Conservation (phyloP, 257 asterid genomes). For the Eustoma russellianum region DNA sequence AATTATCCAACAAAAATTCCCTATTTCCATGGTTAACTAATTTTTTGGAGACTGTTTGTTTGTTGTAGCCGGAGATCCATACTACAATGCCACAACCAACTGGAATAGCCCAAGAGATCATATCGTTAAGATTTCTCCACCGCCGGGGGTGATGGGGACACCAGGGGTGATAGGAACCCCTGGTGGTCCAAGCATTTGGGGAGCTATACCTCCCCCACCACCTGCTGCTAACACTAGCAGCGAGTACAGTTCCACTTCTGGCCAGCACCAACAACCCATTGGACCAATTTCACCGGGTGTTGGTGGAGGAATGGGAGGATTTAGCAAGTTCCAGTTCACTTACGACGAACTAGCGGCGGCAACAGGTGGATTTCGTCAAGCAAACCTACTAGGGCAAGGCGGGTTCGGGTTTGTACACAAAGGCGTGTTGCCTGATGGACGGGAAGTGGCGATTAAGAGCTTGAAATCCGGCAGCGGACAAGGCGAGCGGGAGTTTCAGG, state of each 20-base stretch:
- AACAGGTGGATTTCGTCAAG: constrained; percentile 52
- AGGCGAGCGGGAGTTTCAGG: constrained; percentile 91
- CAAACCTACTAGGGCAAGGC: constrained; percentile 74
- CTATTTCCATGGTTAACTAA: too few relatives aligned
- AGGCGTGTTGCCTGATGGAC: constrained; percentile 49
- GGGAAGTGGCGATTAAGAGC: constrained; percentile 76
- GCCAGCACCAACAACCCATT: constrained; percentile 19
- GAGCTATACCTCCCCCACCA: constrained; percentile 10
- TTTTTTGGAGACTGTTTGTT: neutral
- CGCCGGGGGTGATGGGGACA: constrained; percentile 31
- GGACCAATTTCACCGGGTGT: constrained; percentile 23
- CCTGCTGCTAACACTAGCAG: constrained; percentile 21
- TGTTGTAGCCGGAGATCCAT: constrained; percentile 16
- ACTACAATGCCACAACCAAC: constrained; percentile 15
- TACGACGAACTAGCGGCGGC: constrained; percentile 65
- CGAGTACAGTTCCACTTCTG: constrained; percentile 32
- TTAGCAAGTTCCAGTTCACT: constrained; percentile 41
- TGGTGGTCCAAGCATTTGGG: constrained; percentile 19
- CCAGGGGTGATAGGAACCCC: constrained; percentile 5
- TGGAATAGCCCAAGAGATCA: constrained; percentile 24
- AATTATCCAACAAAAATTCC: too few relatives aligned
- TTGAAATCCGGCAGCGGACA: constrained; percentile 88
- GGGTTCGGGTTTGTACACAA: constrained; percentile 87
- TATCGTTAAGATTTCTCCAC: constrained; percentile 17
- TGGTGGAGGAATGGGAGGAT: constrained; percentile 21